phyloP scores from a whole-genome alignment of 495 filamentous ascomycete species.

The Tuber magnatum region DNA sequence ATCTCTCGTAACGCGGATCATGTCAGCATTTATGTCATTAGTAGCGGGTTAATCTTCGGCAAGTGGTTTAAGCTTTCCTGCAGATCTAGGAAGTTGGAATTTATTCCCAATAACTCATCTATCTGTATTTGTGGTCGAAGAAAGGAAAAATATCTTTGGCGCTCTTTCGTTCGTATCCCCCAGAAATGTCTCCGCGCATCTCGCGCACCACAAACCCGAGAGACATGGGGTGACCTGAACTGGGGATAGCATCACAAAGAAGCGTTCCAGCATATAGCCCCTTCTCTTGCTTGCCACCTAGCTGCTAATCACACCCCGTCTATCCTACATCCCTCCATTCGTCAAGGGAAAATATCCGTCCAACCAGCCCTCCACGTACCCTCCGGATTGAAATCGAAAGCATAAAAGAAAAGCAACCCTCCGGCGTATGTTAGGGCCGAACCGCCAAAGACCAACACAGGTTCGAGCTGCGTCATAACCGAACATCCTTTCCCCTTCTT shows the following conservation, averaged over 20 bases:
- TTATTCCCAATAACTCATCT: not conserved
- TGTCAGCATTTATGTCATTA: not conserved
- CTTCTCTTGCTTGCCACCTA: not conserved
- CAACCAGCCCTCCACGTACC: constrained; percentile 1
- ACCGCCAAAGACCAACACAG: not conserved
- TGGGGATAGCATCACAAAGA: not conserved
- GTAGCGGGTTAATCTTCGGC: not conserved
- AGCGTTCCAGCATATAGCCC: not conserved
- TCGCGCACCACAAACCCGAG: not conserved
- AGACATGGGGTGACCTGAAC: not conserved
- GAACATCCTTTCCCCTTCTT: not conserved
- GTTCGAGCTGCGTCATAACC: not conserved
- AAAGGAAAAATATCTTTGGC: not conserved
- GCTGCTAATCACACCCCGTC: not conserved
- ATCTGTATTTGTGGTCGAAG: not conserved
- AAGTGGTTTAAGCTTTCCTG: not conserved
- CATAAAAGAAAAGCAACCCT: not conserved
- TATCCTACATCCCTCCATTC: not conserved
- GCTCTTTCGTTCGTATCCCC: not conserved
- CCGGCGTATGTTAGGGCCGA: not conserved
- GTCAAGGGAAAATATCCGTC: constrained; percentile 4
- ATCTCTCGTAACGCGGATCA: no score
- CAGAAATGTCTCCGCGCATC: not conserved
- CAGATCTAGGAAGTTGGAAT: not conserved
- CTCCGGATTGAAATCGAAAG: not conserved